Evolutionary conservation across 257 asterid genomes (phyloP), one percentile per base, ranked within the genome.

Genomic region (Solanum commersonii): DNA sequence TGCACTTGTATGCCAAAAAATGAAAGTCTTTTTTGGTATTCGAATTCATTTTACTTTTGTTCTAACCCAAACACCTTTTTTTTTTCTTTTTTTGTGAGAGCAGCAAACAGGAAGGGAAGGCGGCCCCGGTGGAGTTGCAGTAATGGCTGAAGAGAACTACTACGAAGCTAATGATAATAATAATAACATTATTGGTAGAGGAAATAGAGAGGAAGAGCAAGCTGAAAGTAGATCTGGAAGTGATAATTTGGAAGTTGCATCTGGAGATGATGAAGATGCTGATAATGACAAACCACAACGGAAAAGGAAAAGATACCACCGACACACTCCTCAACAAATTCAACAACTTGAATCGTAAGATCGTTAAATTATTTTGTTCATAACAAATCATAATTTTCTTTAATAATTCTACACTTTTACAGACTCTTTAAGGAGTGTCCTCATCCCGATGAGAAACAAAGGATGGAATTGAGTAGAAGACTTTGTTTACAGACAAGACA

Each of bases 251-350:
- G 99, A 94, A 1, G 98, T 92, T 52, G 33, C 90, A 6, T 96
- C 99, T 3, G 99, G 98, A 1, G 98, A 96, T 79, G 98, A 95
- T 91, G 93, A 56, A 22, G 98, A 90, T 63, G 90, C 94, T 87
- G 95, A 52, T 60, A 95, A 52, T 63, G 89, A 94, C 87, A 93
- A 94, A 10, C 98, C 98, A 3, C 96, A 96, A n/a, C 90, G 94
- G 90, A 70, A 68, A 68, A 96, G 95, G 91, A 97, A 97, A 88
- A 90, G 95, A 91, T 96, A 96, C 91, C 98, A 96, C 95, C 98
- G 99, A 88, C 99, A 97, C 94, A 97, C 98, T 38, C 99, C 98
- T 77, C 98, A 95, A 87, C 99, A 97, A 93, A 97, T 97, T 86
- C 99, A 97, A 91, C 95, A 97, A 86, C 99, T 97, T 18, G 99